Evolutionary conservation across 2,329 filamentous ascomycete genomes (phyloP).

Genomic region (Emergomyces africanus): DNA sequence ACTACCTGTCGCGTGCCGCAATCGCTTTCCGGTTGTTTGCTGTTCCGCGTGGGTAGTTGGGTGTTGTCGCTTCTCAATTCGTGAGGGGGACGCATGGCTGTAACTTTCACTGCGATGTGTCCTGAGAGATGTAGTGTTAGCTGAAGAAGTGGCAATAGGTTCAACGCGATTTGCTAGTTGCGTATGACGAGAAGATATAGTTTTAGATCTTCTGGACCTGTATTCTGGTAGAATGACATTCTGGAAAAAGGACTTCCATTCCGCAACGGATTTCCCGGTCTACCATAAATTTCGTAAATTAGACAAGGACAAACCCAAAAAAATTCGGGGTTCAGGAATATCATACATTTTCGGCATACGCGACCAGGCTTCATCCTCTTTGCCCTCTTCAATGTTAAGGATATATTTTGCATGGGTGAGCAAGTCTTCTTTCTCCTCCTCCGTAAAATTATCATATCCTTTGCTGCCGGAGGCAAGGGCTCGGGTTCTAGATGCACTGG

Average conservation of each 20-base stretch:
- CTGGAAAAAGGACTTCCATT: constrained; percentile 13
- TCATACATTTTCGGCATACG: constrained; percentile 13
- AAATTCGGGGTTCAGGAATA: not conserved
- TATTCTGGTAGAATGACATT: constrained; percentile 13
- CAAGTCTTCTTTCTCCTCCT: constrained; percentile 13
- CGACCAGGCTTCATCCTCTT: constrained; percentile 14
- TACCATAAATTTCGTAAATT: not conserved
- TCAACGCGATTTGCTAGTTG: not conserved
- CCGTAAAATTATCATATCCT: constrained; percentile 10
- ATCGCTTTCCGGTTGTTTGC: constrained; percentile 1
- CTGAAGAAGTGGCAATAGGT: not conserved
- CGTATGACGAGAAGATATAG: not conserved
- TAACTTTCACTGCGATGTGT: not conserved
- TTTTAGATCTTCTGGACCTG: constrained; percentile 2
- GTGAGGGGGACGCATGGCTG: not conserved
- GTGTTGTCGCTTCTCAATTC: not conserved
- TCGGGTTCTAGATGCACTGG: not conserved
- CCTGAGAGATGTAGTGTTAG: not conserved
- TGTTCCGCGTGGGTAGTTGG: not conserved
- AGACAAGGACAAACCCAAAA: not conserved
- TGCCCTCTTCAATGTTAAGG: constrained; percentile 9
- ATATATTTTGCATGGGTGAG: constrained; percentile 14
- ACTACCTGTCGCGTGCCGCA: not conserved
- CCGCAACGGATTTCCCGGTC: constrained; percentile 5
- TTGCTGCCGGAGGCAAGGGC: not conserved